phyloP scores from a whole-genome alignment of 1,284 basidiomycete species.

The Ganoderma lucidum region DNA sequence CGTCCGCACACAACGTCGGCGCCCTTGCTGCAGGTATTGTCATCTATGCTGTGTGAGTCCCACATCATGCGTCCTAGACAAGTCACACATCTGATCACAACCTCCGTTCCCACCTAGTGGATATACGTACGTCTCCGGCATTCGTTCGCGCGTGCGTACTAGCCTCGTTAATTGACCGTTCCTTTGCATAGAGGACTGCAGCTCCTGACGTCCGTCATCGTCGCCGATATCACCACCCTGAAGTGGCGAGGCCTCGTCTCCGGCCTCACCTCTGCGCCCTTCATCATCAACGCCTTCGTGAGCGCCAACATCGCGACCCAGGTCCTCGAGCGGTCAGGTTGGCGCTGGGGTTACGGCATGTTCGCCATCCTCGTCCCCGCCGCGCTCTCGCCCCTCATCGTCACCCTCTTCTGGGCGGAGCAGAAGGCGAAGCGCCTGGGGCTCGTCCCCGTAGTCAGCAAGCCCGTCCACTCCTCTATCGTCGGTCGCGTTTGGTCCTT shows the following conservation, averaged over 20 bases:
- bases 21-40: conserved; percentile 49
- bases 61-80: neutral
- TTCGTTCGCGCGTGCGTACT: neutral
- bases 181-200: conserved; percentile 60
- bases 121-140: conserved; percentile 52
- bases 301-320: conserved; percentile 73
- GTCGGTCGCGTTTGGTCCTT: conserved; percentile 40
- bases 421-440: conserved; percentile 63
- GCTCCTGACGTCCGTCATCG: conserved; percentile 77
- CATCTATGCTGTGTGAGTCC: conserved; percentile 60
- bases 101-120: conserved; percentile 46
- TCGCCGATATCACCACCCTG: conserved; percentile 83
- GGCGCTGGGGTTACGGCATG: conserved; percentile 87
- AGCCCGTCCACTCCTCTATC: conserved; percentile 9
- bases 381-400: conserved; percentile 64
- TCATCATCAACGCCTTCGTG: conserved; percentile 74
- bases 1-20: conserved; percentile 63
- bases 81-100: neutral
- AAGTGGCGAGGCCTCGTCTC: conserved; percentile 81
- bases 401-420: conserved; percentile 79
- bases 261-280: conserved; percentile 70
- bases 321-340: conserved; percentile 62
- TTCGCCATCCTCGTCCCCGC: conserved; percentile 68
- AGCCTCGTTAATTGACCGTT: neutral
- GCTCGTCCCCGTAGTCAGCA: conserved; percentile 40